Base-by-base conservation (phyloP, 768 basidiomycete species). In the Agrocybe chaxingu region DNA sequence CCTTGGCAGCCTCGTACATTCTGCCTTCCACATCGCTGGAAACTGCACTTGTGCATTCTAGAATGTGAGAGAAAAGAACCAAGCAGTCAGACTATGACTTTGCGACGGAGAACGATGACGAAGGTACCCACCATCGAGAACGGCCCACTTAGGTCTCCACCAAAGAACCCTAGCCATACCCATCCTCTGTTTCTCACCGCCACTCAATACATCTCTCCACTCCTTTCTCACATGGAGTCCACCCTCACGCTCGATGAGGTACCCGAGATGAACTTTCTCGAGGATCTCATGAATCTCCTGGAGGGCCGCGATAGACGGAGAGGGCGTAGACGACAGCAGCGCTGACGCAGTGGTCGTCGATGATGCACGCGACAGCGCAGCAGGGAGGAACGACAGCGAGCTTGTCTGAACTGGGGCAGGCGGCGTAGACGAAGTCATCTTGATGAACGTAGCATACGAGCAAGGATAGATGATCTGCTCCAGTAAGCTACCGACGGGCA, bases 151-250 rank as follows among this genome's bases (percentile, higher is more conserved):
- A 1, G 92, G 92, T 31, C 75, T 68, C 65, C 92, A 91, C 67
- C 92, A 95, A 65, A 98, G 90, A 12, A 95, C 85, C n/a, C 95
- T 77, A 6, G 94, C 92, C 78, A 98, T 82, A 0, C 81, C 87
- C 89, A 98, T 94, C 82, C 95, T 70, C 68, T 98, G 96, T 70
- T 97, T 98, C 79, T 98, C 96, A 0, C 96, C 96, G 0, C 96
- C 96, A 58, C 92, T 94, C 60, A 96, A 70, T 40, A 98, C 92
- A 69, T 97, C 92, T 55, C 92, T 80, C 95, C 95, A 98, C 66
- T 98, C 95, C 69, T 97, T 98, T 62, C 87, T 71, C 24, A 92
- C 87, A 52, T 74, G 75, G 84, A 92, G 90, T 0, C 95, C 94
- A 0, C 96, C 95, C 65, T 97, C 96, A 24, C 96, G 71, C 40